Evolutionary conservation across 192 early-diverging fungal species (phyloP), one percentile per base, ranked within the genome.

Genomic region (Umbelopsis isabellina): DNA sequence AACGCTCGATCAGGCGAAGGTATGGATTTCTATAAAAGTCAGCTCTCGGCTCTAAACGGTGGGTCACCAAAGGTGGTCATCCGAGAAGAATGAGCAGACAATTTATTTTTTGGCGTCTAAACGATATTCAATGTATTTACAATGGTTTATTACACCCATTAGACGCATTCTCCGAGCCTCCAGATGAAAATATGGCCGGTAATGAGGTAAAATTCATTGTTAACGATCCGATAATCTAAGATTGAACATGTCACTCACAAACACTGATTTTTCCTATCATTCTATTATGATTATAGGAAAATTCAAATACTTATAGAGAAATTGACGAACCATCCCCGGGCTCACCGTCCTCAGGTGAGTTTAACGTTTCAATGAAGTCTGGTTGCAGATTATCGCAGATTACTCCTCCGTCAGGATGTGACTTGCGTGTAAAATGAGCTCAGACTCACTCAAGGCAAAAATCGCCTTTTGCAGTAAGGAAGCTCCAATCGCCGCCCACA

Each of bases 381-480:
- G 18, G 30, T 35, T 61, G 37, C 55, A 61, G 55, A 61, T 61
- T 61, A 61, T 61, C 55, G 55, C 55, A 61, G 55, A 61, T 61
- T 61, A 30, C 21, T 25, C 33, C 55, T 25, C 55, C 23, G 30
- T 35, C 55, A 4, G 55, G 55, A 61, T 61, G 55, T 61, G 55
- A 61, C 55, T 61, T 61, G 55, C 55, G 55, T 61, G 33, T 35
- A 61, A 33, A 35, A 61, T 35, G 27, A 61, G 55, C 55, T 61
- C 55, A 61, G 55, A 61, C 55, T 61, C 55, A 61, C 30, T 30
- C 37, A 61, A 61, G 55, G 55, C 55, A 61, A 61, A 61, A 61
- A 61, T 61, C 55, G 55, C 55, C 55, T 61, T 61, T 61, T 61
- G 55, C 55, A 61, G 55, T 61, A 61, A 61, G 55, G 55, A 61